Evolutionary conservation across 495 filamentous ascomycete species (phyloP), one percentile per base, ranked within the genome.

Genomic region (Xanthoparmelia taractica): DNA sequence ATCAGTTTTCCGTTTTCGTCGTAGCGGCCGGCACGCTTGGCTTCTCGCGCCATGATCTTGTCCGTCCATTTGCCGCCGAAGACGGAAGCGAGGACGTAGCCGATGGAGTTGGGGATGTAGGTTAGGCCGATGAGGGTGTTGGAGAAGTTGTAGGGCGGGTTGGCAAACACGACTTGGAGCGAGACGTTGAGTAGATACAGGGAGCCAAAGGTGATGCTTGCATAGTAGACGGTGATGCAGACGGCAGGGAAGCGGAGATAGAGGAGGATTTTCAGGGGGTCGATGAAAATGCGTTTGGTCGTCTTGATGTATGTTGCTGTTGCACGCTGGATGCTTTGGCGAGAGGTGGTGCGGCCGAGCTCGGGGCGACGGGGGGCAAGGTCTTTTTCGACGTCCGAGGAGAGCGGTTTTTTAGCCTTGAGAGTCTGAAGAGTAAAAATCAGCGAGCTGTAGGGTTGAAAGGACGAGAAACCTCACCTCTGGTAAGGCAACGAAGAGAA

Each of bases 111-210:
- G 0, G 92, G 89, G 36, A 96, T 85, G 71, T 97, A 97, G 8
- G 92, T 76, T 27, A 94, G 77, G 27, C 93, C 80, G 63, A 97
- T 75, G 40, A 93, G 85, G 67, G 91, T 78, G 12, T 84, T 84
- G 3, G 77, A 72, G 76, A 85, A 97, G 68, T 80, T 80, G 74
- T 97, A 97, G 3, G 93, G 93, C 2, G 79, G 60, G 8, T 70
- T 67, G 18, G 83, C 84, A 74, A 96, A 97, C 13, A 87, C 87
- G 33, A 82, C 73, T 72, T 94, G 83, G 63, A 97, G 79, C 61
- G 85, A 86, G 72, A 97, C 88, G 73, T 96, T 97, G 69, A 96
- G 83, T 33, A 96, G 78, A 72, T 92, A 97, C 29, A 97, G 80
- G 0, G 85, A 81, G 48, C 85, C 85, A 68, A 96, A 97, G 40